phyloP scores from a whole-genome alignment of 2,329 filamentous ascomycete genomes.

The Penicillium oxalicum region DNA sequence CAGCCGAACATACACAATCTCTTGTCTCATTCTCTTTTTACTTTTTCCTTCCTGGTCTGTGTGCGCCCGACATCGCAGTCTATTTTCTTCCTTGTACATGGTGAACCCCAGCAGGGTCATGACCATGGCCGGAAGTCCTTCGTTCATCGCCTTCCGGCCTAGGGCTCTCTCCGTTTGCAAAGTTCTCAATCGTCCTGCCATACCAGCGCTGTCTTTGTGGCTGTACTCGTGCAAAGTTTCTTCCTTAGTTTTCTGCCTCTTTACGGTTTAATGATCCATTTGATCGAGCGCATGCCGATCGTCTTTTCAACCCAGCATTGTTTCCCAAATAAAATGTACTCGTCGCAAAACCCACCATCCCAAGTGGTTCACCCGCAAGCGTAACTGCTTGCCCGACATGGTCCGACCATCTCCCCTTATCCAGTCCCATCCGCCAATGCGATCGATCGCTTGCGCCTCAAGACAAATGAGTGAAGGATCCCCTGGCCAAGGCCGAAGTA shows the following conservation, averaged over 20 bases:
- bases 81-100: slow-evolving; percentile 25
- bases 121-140: slow-evolving; percentile 15
- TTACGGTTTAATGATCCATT: slow-evolving; percentile 2
- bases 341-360: not conserved
- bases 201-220: slow-evolving; percentile 1
- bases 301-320: not conserved
- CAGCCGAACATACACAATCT: slow-evolving; percentile 18
- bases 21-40: slow-evolving; percentile 15
- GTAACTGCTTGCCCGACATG: no score
- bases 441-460: no score
- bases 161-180: not conserved
- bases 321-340: not conserved
- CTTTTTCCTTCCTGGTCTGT: slow-evolving; percentile 15
- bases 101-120: slow-evolving; percentile 20
- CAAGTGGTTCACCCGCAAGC: not conserved
- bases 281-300: not conserved
- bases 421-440: no score
- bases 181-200: not conserved
- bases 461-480: no score
- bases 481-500: no score
- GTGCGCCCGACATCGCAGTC: slow-evolving; percentile 9
- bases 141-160: not conserved
- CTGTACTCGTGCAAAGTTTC: not conserved
- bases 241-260: not conserved
- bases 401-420: no score